Conservation (phyloP, 139 green algal genomes). For the Axilococcus clingmanii region DNA sequence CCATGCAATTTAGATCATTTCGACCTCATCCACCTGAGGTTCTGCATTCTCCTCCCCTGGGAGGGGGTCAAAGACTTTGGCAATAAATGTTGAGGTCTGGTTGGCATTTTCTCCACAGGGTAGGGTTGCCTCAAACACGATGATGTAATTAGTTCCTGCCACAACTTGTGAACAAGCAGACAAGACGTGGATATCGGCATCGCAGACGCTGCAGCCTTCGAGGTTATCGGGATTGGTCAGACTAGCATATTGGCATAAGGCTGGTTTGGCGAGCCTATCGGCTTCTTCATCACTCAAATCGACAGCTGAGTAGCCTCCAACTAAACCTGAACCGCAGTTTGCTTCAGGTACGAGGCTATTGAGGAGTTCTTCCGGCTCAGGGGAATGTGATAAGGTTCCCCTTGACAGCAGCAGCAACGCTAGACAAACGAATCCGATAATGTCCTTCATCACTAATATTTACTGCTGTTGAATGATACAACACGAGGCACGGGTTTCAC, state of each 20-base stretch:
- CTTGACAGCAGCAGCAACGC: no score
- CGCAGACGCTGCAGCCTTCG: not conserved
- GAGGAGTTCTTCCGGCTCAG: no score
- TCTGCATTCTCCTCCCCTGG: not conserved
- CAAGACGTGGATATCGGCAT: not conserved
- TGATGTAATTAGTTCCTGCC: conserved; percentile 4
- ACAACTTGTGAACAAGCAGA: conserved; percentile 5
- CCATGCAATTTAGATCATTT: no score
- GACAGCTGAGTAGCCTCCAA: not conserved
- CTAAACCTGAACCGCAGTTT: not conserved
- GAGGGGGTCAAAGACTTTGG: not conserved
- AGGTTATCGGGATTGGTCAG: not conserved
- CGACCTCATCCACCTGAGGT: no score
- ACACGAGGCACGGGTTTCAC: no score
- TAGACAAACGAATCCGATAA: no score
- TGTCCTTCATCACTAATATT: no score
- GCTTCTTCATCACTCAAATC: not conserved
- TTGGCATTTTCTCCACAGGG: not conserved
- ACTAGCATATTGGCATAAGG: not conserved
- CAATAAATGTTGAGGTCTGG: not conserved
- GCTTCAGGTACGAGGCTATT: no score
- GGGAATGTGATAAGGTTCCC: no score
- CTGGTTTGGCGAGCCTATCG: not conserved
- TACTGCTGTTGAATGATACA: no score
- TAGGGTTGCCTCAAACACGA: conserved; percentile 1